Evolutionary conservation across 2,329 filamentous ascomycete genomes (phyloP).

Genomic region (Scedosporium minutisporum): DNA sequence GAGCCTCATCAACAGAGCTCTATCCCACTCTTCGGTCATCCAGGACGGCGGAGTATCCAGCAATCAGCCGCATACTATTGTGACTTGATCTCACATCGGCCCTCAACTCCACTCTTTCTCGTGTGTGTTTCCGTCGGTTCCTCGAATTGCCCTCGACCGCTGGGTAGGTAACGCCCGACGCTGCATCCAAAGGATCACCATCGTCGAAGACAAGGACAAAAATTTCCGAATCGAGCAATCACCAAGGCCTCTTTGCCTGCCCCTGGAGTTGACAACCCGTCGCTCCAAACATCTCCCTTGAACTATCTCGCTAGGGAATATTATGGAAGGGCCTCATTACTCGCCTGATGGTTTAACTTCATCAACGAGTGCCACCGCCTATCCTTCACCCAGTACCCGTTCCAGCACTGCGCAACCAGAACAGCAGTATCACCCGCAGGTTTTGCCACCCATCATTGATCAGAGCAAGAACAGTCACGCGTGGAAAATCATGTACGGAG

Average conservation of each 20-base stretch:
- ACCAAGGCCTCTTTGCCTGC: not conserved
- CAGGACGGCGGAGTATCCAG: not conserved
- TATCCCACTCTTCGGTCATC: slow-evolving; percentile 1
- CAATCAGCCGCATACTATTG: not conserved
- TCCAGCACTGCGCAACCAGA: slow-evolving; percentile 5
- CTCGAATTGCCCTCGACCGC: not conserved
- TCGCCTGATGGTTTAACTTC: slow-evolving; percentile 41
- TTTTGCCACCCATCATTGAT: slow-evolving; percentile 7
- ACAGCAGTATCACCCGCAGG: slow-evolving; percentile 2
- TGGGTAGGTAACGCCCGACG: not conserved
- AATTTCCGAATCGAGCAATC: not conserved
- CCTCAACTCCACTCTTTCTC: not conserved
- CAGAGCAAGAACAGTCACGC: slow-evolving; percentile 31
- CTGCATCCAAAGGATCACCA: not conserved
- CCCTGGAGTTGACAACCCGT: not conserved
- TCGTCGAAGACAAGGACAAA: not conserved
- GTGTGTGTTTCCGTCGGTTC: not conserved
- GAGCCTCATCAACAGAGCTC: slow-evolving; percentile 24
- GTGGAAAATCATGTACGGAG: slow-evolving; percentile 44
- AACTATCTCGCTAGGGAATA: slow-evolving; percentile 11
- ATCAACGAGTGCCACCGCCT: slow-evolving; percentile 4
- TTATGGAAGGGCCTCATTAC: slow-evolving; percentile 47
- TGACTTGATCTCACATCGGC: not conserved
- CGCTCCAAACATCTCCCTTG: not conserved
- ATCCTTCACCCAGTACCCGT: slow-evolving; percentile 6